Conservation (phyloP, 2,329 filamentous ascomycete genomes). For the Lasiodiplodia sp. region DNA sequence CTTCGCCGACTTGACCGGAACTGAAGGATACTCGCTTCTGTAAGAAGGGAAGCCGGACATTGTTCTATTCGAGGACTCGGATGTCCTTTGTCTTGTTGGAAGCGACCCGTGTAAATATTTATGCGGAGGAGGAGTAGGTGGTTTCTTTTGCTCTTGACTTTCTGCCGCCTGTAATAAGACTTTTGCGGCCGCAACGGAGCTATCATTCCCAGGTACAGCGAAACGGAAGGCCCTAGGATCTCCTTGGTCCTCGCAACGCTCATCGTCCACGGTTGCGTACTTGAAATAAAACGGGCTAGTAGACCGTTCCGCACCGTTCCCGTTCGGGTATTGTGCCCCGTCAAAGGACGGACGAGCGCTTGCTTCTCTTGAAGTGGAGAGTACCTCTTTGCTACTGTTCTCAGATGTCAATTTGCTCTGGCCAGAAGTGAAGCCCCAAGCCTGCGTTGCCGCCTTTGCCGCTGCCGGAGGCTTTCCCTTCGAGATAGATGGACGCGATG, state of each 20-base stretch:
- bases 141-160: slow-evolving; percentile 6
- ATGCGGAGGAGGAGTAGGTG: slow-evolving; percentile 29
- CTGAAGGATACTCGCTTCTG: slow-evolving; percentile 57
- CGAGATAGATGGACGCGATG: slow-evolving; percentile 54
- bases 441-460: slow-evolving; percentile 68
- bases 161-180: slow-evolving; percentile 13
- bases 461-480: slow-evolving; percentile 61
- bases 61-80: neutral
- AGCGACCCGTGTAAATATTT: slow-evolving; percentile 16
- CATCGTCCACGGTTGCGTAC: slow-evolving; percentile 8
- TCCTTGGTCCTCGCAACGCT: neutral
- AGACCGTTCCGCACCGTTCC: slow-evolving; percentile 15
- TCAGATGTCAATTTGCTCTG: slow-evolving; percentile 32
- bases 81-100: slow-evolving; percentile 17
- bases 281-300: slow-evolving; percentile 28
- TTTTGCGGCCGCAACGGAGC: slow-evolving; percentile 16
- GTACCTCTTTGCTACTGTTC: slow-evolving; percentile 26
- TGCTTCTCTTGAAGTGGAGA: slow-evolving; percentile 7
- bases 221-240: neutral
- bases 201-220: neutral
- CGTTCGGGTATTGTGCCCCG: neutral
- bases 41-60: slow-evolving; percentile 48
- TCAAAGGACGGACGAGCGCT: slow-evolving; percentile 11
- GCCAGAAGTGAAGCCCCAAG: slow-evolving; percentile 57
- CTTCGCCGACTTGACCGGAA: slow-evolving; percentile 40